Conservation (phyloP, 768 basidiomycete genomes). For the Clathrus columnatus region DNA sequence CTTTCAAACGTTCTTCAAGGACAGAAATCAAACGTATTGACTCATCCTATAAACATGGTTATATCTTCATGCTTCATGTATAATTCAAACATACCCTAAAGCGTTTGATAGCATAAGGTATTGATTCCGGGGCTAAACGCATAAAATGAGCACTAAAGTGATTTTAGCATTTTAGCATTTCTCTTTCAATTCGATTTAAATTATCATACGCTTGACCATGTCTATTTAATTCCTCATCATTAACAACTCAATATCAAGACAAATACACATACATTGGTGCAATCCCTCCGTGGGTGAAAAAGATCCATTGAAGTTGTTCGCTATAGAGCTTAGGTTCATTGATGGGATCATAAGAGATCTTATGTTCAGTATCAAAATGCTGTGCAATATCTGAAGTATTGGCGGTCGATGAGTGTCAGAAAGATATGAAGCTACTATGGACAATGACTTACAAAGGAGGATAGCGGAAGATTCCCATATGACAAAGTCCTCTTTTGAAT, state of each 20-base stretch:
- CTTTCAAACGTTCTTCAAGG: conserved; percentile 62
- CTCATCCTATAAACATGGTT: conserved; percentile 38
- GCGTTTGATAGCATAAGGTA: conserved; percentile 58
- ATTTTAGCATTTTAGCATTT: background rate
- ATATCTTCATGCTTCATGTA: no score
- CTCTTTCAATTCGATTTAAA: no score
- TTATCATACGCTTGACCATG: conserved; percentile 6
- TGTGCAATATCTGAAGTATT: conserved; percentile 45
- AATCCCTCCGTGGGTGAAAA: conserved; percentile 73
- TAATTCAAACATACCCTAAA: conserved; percentile 15
- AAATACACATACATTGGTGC: conserved; percentile 67
- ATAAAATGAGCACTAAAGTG: conserved; percentile 62
- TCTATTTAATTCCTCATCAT: background rate
- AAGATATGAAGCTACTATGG: no score
- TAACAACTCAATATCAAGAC: background rate
- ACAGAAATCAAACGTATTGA: conserved; percentile 76
- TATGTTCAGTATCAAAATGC: no score
- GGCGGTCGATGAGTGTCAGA: background rate
- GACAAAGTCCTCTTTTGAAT: conserved; percentile 41
- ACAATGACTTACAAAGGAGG: conserved; percentile 47
- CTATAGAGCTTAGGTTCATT: no score
- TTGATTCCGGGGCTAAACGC: conserved; percentile 50
- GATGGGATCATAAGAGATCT: no score
- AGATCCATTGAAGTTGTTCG: no score
- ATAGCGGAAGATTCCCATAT: conserved; percentile 80